These are phyloP conservation scores for Nothopassalora personata DNA, from an alignment of 2,329 filamentous ascomycete species.

Conservation along the genomic window DNA sequence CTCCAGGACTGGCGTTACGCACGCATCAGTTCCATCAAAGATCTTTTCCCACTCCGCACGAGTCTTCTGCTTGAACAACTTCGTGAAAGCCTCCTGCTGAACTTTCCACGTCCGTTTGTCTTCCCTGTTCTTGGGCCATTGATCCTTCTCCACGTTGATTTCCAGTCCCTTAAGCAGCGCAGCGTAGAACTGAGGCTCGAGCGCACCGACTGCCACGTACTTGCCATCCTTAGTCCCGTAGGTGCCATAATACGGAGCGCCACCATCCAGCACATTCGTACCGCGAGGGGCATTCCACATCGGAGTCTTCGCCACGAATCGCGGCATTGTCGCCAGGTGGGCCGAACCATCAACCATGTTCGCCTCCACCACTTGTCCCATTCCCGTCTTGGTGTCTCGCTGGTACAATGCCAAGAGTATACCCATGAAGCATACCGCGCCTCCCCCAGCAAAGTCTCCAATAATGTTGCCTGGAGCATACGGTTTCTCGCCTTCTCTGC, in stretches of 20 bases:
- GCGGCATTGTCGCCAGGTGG: constrained; percentile 72
- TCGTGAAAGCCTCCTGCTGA: constrained; percentile 57
- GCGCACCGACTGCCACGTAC: constrained; percentile 79
- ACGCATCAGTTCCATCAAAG: constrained; percentile 89
- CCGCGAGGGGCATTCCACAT: constrained; percentile 63
- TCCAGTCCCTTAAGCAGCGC: constrained; percentile 62
- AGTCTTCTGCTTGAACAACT: constrained; percentile 63
- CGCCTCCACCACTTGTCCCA: constrained; percentile 84
- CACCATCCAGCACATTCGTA: constrained; percentile 74
- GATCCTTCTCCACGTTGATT: constrained; percentile 41
- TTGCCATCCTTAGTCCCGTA: constrained; percentile 76
- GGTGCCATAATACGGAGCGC: constrained; percentile 81
- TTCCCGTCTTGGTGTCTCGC: constrained; percentile 53
- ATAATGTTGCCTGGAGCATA: constrained; percentile 78
- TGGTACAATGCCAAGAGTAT: constrained; percentile 73
- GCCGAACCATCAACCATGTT: constrained; percentile 93
- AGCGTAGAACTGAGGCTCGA: constrained; percentile 81
- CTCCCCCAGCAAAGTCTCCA: constrained; percentile 87
- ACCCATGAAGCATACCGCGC: constrained; percentile 73
- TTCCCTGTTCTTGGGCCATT: constrained; percentile 46
- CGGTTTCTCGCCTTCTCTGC: constrained; percentile 63
- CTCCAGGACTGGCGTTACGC: constrained; percentile 79
- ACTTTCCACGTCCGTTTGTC: constrained; percentile 64
- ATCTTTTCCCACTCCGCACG: constrained; percentile 75
- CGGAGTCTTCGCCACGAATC: constrained; percentile 59